These are phyloP conservation scores for Cunninghamia lanceolata DNA, from an alignment of 75 land plant species.

Conservation along the genomic window DNA sequence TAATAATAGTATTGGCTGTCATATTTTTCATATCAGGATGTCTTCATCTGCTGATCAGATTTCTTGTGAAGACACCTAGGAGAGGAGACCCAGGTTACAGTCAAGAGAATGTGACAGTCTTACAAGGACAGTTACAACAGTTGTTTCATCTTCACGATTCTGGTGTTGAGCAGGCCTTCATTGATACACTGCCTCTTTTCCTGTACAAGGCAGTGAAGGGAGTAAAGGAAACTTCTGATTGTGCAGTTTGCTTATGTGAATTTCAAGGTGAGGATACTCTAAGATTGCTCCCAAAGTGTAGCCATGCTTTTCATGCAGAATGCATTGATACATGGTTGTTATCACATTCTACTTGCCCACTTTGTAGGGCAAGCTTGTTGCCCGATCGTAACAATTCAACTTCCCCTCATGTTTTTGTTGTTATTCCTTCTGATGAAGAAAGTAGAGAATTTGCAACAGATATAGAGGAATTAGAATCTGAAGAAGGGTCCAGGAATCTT, in stretches of 20 bases:
- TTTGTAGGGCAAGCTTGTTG: conserved; percentile 44
- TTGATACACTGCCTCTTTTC: conserved; percentile 61
- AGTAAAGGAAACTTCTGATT: conserved; percentile 55
- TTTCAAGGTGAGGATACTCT: conserved; percentile 51
- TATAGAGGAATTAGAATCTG: conserved; percentile 11
- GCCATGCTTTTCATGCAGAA: conserved; percentile 67
- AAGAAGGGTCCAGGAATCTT: conserved; percentile 12
- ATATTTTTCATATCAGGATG: conserved; percentile 52
- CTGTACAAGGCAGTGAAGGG: conserved; percentile 50
- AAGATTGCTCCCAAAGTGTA: conserved; percentile 57
- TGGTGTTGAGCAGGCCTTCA: conserved; percentile 70
- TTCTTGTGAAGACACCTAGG: conserved; percentile 25
- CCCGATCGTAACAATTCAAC: conserved; percentile 32
- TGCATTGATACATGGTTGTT: conserved; percentile 75
- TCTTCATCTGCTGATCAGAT: conserved; percentile 48
- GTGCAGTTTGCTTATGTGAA: conserved; percentile 61
- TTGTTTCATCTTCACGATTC: conserved; percentile 65
- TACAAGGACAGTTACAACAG: conserved; percentile 63
- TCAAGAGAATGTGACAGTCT: conserved; percentile 25
- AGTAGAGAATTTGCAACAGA: conserved; percentile 34
- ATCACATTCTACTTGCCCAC: conserved; percentile 68
- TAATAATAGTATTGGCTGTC: conserved; percentile 40
- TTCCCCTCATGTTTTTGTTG: conserved; percentile 43
- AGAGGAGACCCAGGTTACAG: conserved; percentile 22
- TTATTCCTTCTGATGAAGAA: conserved; percentile 50